Percentiles rank a stretch among this genome's conserved stretches.
These are phyloP conservation scores for Beauveria pseudobassiana DNA, from an alignment of 2,329 filamentous ascomycete species.

Conservation along the genomic window DNA sequence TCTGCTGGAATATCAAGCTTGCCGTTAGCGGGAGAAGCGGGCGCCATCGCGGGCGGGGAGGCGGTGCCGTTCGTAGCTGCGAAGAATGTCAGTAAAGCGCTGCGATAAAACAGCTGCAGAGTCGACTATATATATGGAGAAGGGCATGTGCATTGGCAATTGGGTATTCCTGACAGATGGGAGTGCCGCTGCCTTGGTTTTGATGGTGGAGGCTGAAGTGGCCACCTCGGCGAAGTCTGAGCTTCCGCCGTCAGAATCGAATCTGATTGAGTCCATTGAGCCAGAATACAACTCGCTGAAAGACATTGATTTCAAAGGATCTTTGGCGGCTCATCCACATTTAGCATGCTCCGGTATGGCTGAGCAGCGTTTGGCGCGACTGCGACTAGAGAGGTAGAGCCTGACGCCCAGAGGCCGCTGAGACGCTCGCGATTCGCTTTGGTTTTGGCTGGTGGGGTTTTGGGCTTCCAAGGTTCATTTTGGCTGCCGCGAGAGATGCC, in stretches of 20 bases:
- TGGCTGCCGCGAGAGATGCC: slow-evolving; percentile 14
- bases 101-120: neutral
- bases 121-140: neutral
- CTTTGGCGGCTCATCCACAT: slow-evolving; percentile 41
- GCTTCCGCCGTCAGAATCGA: slow-evolving; percentile 18
- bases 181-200: slow-evolving; percentile 1
- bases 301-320: slow-evolving; percentile 36
- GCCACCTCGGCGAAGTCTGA: slow-evolving; percentile 1
- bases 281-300: slow-evolving; percentile 40
- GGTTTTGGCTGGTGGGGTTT: slow-evolving; percentile 13
- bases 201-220: neutral
- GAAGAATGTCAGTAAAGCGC: slow-evolving; percentile 27
- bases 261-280: neutral
- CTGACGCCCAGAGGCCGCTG: slow-evolving; percentile 15
- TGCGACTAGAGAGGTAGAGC: slow-evolving; percentile 9
- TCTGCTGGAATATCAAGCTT: slow-evolving; percentile 26
- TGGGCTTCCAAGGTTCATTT: slow-evolving; percentile 13
- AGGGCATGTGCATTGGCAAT: slow-evolving; percentile 3
- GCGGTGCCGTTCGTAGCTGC: slow-evolving; percentile 40
- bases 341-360: slow-evolving; percentile 46
- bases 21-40: slow-evolving; percentile 34
- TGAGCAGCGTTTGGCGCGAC: slow-evolving; percentile 15
- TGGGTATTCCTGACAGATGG: slow-evolving; percentile 29
- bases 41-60: slow-evolving; percentile 35
- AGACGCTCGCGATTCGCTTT: slow-evolving; percentile 29